Conservation (phyloP, 2,329 filamentous ascomycete species). For the Mycosphaerella sp. region DNA sequence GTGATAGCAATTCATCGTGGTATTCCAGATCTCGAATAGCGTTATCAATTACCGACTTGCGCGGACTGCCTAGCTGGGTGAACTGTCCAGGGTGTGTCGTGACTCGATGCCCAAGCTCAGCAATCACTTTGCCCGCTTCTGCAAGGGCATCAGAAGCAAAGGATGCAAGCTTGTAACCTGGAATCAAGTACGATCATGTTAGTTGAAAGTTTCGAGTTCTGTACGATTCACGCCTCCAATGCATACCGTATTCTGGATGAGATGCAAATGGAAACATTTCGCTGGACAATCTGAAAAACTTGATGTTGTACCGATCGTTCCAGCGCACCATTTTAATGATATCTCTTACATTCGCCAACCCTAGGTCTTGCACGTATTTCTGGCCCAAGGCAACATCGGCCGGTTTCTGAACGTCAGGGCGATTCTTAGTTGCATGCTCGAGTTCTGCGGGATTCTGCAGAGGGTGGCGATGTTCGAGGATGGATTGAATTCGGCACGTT, state of each 20-base stretch:
- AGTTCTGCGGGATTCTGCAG: slow-evolving; percentile 67
- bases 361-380: slow-evolving; percentile 67
- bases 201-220: too few relatives aligned
- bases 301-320: slow-evolving; percentile 90
- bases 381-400: slow-evolving; percentile 61
- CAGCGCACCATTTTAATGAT: slow-evolving; percentile 79
- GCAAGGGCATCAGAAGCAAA: slow-evolving; percentile 74
- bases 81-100: slow-evolving; percentile 91
- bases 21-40: slow-evolving; percentile 79
- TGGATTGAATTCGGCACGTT: slow-evolving; percentile 85
- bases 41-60: slow-evolving; percentile 66
- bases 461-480: slow-evolving; percentile 80
- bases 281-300: slow-evolving; percentile 83
- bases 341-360: slow-evolving; percentile 75
- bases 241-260: slow-evolving; percentile 59
- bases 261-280: slow-evolving; percentile 98
- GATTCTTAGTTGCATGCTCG: slow-evolving; percentile 77
- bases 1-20: slow-evolving; percentile 74
- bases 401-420: slow-evolving; percentile 66
- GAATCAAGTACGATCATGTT: too few relatives aligned
- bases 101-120: slow-evolving; percentile 71
- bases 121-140: slow-evolving; percentile 69
- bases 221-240: too few relatives aligned
- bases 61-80: slow-evolving; percentile 82
- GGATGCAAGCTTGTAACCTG: slow-evolving; percentile 67